These are phyloP conservation scores for Candida ascalaphidarum DNA, from an alignment of 805 yeast genomes.

Conservation along the genomic window DNA sequence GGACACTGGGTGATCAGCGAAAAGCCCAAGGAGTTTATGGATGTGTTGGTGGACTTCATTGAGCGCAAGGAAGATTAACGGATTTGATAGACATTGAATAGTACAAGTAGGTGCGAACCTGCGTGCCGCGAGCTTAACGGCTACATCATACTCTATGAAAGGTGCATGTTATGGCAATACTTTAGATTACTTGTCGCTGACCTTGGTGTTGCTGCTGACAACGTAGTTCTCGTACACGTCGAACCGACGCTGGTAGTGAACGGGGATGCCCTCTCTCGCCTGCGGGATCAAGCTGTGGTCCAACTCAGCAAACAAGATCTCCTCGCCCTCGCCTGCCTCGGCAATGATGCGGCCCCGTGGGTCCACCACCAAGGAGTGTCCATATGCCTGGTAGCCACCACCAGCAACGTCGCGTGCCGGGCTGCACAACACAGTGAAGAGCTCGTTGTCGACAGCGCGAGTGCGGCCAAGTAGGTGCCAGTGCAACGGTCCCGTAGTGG, in stretches of 20 bases:
- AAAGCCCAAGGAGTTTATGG: conserved; percentile 70
- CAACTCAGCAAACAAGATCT: conserved; percentile 64
- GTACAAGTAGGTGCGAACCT: not conserved
- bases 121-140: too few species aligned
- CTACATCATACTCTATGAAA: too few species aligned
- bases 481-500: conserved; percentile 77
- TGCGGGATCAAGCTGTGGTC: conserved; percentile 50
- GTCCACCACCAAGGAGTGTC: conserved; percentile 57
- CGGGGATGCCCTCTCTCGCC: conserved; percentile 62
- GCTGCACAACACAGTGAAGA: conserved; percentile 50
- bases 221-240: conserved; percentile 32
- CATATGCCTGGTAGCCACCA: conserved; percentile 55
- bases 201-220: too few species aligned
- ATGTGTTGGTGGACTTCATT: conserved; percentile 53
- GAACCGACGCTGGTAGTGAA: conserved; percentile 61
- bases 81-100: not conserved
- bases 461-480: conserved; percentile 73
- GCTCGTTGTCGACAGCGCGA: conserved; percentile 56
- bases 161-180: too few species aligned
- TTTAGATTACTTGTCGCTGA: too few species aligned
- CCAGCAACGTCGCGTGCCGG: conserved; percentile 20
- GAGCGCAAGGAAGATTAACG: conserved; percentile 35
- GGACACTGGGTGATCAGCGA: conserved; percentile 95
- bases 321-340: conserved; percentile 77
- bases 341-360: conserved; percentile 54